phyloP scores from a whole-genome alignment of 2,329 filamentous ascomycete genomes.

The Xylariaceae sp. region DNA sequence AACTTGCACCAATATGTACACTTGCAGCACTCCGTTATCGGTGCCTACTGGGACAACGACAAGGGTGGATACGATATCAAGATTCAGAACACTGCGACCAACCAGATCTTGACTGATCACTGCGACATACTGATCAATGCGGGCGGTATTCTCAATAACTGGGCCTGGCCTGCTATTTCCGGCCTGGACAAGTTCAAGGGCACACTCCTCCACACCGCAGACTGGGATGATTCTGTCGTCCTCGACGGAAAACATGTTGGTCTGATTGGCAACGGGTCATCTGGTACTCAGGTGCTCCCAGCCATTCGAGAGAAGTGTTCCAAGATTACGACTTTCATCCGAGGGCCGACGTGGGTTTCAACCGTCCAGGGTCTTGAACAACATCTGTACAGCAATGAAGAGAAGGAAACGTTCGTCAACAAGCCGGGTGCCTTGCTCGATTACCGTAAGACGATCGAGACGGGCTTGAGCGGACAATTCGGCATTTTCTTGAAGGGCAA shows the following conservation, averaged over 20 bases:
- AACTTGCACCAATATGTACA: constrained; percentile 11
- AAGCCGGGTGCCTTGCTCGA: constrained; percentile 50
- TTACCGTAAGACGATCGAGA: constrained; percentile 47
- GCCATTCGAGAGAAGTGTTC: constrained; percentile 19
- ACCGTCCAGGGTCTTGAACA: constrained; percentile 44
- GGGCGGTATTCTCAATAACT: constrained; percentile 29
- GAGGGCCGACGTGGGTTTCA: constrained; percentile 39
- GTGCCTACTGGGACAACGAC: constrained; percentile 19
- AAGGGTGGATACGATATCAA: constrained; percentile 18
- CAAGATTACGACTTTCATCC: constrained; percentile 25
- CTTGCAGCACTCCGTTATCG: constrained; percentile 8
- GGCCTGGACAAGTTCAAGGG: constrained; percentile 29
- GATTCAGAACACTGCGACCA: constrained; percentile 11
- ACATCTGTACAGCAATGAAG: constrained; percentile 41
- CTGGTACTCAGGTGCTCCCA: constrained; percentile 32
- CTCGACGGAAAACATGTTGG: constrained; percentile 27
- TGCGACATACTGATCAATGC: constrained; percentile 28
- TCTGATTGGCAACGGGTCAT: constrained; percentile 30
- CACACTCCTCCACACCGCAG: constrained; percentile 28
- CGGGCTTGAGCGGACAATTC: constrained; percentile 49
- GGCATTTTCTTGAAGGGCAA: constrained; percentile 39
- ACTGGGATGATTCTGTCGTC: constrained; percentile 26
- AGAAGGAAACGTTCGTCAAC: constrained; percentile 45
- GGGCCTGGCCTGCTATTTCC: constrained; percentile 30
- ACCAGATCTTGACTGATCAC: constrained; percentile 12